These are phyloP conservation scores for Heliamphora exappendiculata DNA, from an alignment of 148 eudicot species.

Conservation along the genomic window DNA sequence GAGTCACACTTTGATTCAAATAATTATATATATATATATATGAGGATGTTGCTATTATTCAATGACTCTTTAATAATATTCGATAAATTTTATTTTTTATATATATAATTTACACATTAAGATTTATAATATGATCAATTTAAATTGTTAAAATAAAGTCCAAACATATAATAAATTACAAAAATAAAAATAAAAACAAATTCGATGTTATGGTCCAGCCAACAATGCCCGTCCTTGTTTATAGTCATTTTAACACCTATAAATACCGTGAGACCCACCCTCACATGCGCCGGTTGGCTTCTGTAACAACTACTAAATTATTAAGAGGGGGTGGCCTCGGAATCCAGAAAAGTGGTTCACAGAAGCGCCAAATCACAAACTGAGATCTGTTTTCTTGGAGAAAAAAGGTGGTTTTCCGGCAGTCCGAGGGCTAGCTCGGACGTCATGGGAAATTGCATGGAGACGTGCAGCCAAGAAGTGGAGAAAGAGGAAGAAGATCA, in stretches of 20 bases:
- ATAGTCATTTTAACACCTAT: constrained; percentile 1
- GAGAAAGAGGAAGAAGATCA: neutral
- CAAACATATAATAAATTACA: neutral
- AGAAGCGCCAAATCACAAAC: neutral
- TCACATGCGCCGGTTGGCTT: constrained; percentile 5
- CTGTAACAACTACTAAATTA: neutral
- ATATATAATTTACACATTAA: no score
- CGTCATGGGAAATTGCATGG: constrained; percentile 60
- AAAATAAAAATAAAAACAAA: neutral
- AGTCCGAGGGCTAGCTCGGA: no score
- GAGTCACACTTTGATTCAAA: no score
- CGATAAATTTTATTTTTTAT: no score
- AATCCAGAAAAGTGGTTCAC: neutral
- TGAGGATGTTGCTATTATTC: no score
- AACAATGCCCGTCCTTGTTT: no score
- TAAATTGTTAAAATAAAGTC: no score
- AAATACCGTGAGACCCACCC: constrained; percentile 4
- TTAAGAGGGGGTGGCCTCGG: neutral
- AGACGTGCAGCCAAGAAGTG: constrained; percentile 18
- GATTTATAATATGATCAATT: no score
- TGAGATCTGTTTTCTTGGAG: neutral
- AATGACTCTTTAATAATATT: no score
- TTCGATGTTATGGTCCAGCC: no score
- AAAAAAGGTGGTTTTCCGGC: constrained; percentile 18
- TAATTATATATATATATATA: no score